phyloP scores from a whole-genome alignment of 148 eudicot species.

The Selenicereus undatus region DNA sequence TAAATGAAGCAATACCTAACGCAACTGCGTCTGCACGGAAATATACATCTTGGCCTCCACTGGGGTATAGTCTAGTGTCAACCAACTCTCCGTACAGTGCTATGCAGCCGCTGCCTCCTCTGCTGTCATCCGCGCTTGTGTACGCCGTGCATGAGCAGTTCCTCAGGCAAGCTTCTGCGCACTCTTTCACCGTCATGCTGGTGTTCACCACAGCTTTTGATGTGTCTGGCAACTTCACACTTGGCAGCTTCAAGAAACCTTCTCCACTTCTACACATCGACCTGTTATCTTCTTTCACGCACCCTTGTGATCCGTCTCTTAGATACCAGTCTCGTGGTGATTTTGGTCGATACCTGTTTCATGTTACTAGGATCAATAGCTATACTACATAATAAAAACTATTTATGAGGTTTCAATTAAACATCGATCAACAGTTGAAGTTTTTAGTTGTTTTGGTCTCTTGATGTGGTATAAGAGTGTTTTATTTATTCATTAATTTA shows the following conservation, averaged over 20 bases:
- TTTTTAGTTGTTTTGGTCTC: neutral
- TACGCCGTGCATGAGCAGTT: constrained; percentile 51
- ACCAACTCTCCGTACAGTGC: constrained; percentile 29
- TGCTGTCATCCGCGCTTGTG: constrained; percentile 29
- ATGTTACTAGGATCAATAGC: neutral
- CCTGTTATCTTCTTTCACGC: constrained; percentile 34
- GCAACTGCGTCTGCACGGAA: constrained; percentile 37
- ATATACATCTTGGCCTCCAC: constrained; percentile 44
- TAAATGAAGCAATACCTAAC: constrained; percentile 32
- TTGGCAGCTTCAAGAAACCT: constrained; percentile 39
- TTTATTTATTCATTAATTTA: too few relatives aligned
- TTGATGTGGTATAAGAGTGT: neutral
- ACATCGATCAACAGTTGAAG: too few relatives aligned
- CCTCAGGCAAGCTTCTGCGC: constrained; percentile 34
- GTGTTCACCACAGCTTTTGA: constrained; percentile 28
- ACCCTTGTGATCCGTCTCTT: constrained; percentile 45
- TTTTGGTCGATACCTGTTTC: constrained; percentile 36
- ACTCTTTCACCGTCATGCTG: constrained; percentile 24
- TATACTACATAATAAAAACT: neutral
- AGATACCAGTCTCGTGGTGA: constrained; percentile 42
- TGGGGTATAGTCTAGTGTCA: constrained; percentile 35
- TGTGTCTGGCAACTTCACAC: constrained; percentile 48
- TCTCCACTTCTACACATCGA: constrained; percentile 36
- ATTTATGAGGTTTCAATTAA: neutral
- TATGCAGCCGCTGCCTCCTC: constrained; percentile 40